Base-by-base conservation (phyloP, 352 stramenopile species). In the Sclerospora graminicola region DNA sequence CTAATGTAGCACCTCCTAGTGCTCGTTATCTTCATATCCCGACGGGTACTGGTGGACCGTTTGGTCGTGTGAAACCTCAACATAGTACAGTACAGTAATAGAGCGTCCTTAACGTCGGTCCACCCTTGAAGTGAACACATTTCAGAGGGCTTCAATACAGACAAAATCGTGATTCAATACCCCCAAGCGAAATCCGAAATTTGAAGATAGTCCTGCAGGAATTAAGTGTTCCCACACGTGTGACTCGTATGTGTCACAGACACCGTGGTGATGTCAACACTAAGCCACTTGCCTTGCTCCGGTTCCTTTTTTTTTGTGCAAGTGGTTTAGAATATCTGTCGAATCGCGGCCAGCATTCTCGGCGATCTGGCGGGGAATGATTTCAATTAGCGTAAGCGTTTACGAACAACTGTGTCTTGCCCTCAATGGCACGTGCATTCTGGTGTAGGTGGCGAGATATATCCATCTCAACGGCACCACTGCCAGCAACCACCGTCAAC, bases 151-250 rank as follows among this genome's bases (percentile, higher is more conserved):
- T n/a, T n/a, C n/a, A n/a, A n/a, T n/a, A n/a, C n/a, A n/a, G n/a
- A n/a, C n/a, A n/a, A n/a, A n/a, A n/a, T n/a, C n/a, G n/a, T n/a
- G n/a, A n/a, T n/a, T n/a, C n/a, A n/a, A n/a, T n/a, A n/a, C n/a
- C n/a, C n/a, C n/a, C n/a, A n/a, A n/a, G n/a, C n/a, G n/a, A n/a
- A n/a, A n/a, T n/a, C n/a, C n/a, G n/a, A n/a, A n/a, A n/a, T n/a
- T n/a, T n/a, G n/a, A n/a, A n/a, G n/a, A n/a, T n/a, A n/a, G n/a
- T n/a, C n/a, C n/a, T n/a, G n/a, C n/a, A n/a, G n/a, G n/a, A n/a
- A n/a, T n/a, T n/a, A n/a, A n/a, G n/a, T n/a, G 96, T 79, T 99
- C 96, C 96, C 96, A 99, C 49, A 99, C 95, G 41, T 96, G 88
- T 18, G 81, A 84, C 52, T 96, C 82, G 51, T 98, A 96, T 34